Conservation (phyloP, 306 rosid species). For the Argentina anserina region DNA sequence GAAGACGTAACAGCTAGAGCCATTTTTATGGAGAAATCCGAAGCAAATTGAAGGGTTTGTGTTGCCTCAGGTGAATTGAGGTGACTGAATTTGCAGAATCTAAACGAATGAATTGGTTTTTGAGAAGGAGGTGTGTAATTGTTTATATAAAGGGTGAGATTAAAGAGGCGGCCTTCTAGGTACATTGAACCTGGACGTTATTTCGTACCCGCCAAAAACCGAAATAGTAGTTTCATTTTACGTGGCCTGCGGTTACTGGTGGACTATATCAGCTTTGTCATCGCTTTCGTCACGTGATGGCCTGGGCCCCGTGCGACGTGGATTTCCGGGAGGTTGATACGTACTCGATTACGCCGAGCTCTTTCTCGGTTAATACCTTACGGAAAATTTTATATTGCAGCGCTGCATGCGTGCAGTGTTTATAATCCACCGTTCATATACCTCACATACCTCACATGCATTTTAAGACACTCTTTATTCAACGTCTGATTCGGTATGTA, state of each 20-base stretch:
- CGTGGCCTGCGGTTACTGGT: conserved; percentile 24
- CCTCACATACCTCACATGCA: too few species aligned
- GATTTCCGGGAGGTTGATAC: too few species aligned
- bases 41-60: background rate
- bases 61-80: too few species aligned
- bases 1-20: conserved; percentile 58
- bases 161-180: conserved; percentile 23
- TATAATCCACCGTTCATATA: too few species aligned
- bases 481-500: too few species aligned
- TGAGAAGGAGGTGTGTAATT: background rate
- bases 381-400: too few species aligned
- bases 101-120: too few species aligned
- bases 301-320: background rate
- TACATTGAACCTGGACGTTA: conserved; percentile 55
- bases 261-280: background rate
- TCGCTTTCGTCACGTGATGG: conserved; percentile 7
- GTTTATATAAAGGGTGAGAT: conserved; percentile 16
- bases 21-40: conserved; percentile 28
- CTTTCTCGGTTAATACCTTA: too few species aligned
- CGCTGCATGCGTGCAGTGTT: too few species aligned
- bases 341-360: background rate
- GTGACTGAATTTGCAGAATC: background rate
- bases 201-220: background rate
- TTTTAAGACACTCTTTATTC: too few species aligned
- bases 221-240: background rate